These are phyloP conservation scores for Kuraishia hungarica DNA, from an alignment of 805 yeast genomes.

Conservation along the genomic window DNA sequence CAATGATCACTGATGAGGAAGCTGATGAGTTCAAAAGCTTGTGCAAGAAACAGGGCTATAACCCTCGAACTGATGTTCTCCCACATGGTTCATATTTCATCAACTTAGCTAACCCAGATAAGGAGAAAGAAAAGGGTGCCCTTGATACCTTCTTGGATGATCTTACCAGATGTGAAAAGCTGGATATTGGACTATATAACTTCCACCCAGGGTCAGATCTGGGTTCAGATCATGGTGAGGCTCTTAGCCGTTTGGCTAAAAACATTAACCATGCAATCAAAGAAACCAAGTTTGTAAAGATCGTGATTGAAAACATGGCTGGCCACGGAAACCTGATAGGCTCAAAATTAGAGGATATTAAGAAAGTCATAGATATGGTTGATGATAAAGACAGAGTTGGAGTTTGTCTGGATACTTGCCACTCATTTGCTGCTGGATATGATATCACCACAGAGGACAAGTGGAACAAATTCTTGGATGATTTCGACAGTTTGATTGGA, in stretches of 20 bases:
- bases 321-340: constrained; percentile 93
- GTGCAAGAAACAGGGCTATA: constrained; percentile 56
- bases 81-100: constrained; percentile 96
- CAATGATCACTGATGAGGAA: constrained; percentile 62
- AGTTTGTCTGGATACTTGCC: constrained; percentile 95
- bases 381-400: constrained; percentile 83
- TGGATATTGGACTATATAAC: constrained; percentile 81
- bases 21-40: constrained; percentile 53
- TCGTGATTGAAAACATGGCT: constrained; percentile 95
- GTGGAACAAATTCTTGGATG: constrained; percentile 62
- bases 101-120: constrained; percentile 86
- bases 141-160: constrained; percentile 79
- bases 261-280: constrained; percentile 72
- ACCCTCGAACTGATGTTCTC: constrained; percentile 69
- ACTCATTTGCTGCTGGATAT: constrained; percentile 93
- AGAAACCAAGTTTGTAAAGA: constrained; percentile 71
- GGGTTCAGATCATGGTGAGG: constrained; percentile 54
- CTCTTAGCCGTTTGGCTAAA: constrained; percentile 62
- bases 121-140: constrained; percentile 68
- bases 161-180: constrained; percentile 73
- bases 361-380: constrained; percentile 66
- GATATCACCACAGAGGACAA: constrained; percentile 58
- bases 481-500: constrained; percentile 72
- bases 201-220: constrained; percentile 91
- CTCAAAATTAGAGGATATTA: constrained; percentile 65